Percentiles rank a stretch among this genome's conserved stretches.
phyloP scores from a whole-genome alignment of 2,329 filamentous ascomycete genomes.

The Hypoxylon sp. region DNA sequence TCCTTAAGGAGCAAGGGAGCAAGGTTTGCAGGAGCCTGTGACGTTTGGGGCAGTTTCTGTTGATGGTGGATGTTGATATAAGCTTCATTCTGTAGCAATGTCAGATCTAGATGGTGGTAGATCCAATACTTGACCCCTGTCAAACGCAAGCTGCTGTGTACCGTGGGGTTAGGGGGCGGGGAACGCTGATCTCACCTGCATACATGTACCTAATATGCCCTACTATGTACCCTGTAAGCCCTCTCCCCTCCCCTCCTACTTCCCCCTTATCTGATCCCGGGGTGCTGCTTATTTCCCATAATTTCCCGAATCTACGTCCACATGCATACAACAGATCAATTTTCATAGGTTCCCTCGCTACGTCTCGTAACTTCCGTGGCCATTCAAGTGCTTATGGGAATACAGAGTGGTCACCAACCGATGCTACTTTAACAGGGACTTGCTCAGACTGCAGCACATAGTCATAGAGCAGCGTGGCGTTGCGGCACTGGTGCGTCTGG shows the following conservation, averaged over 20 bases:
- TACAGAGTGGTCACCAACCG: background rate
- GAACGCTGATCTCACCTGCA: background rate
- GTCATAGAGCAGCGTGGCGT: conserved; percentile 3
- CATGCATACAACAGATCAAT: background rate
- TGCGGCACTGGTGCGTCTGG: conserved; percentile 1
- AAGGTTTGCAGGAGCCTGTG: background rate
- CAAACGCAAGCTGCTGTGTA: background rate
- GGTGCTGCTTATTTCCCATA: background rate
- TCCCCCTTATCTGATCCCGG: no score
- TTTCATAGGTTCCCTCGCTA: background rate
- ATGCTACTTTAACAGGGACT: background rate
- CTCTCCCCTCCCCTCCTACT: no score
- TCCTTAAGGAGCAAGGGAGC: background rate
- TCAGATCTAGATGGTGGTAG: no score
- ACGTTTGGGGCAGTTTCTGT: background rate
- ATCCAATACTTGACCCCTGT: background rate
- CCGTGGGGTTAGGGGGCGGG: background rate
- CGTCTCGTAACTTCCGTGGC: background rate
- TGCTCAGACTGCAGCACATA: conserved; percentile 3
- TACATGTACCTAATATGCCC: background rate
- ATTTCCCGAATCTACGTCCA: background rate
- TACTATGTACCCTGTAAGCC: no score
- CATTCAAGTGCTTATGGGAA: background rate
- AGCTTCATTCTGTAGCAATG: conserved; percentile 5
- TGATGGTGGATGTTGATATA: conserved; percentile 3